phyloP scores from a whole-genome alignment of 768 basidiomycete genomes.

The Hericium coralloides region DNA sequence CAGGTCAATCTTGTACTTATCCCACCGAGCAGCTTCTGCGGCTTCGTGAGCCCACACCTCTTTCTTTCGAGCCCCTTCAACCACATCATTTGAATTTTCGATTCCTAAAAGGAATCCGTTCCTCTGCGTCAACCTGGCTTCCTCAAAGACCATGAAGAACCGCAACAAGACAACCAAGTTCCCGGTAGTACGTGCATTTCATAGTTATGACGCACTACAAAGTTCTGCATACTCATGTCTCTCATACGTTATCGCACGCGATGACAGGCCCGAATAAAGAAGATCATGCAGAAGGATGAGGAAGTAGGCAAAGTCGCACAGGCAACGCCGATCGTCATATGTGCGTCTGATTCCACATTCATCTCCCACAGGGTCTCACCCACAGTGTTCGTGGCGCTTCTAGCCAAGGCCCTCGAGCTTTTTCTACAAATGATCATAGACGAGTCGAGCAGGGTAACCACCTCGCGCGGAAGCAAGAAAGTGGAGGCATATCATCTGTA shows the following conservation, averaged over 20 bases:
- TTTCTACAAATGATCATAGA: conserved; percentile 83
- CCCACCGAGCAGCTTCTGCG: too few relatives aligned
- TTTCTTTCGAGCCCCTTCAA: too few relatives aligned
- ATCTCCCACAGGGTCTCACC: neutral
- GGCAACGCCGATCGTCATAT: conserved; percentile 93
- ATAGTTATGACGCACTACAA: neutral
- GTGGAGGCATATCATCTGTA: conserved; percentile 92
- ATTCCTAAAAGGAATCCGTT: too few relatives aligned
- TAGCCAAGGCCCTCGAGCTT: conserved; percentile 91
- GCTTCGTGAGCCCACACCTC: too few relatives aligned
- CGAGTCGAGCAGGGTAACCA: conserved; percentile 72
- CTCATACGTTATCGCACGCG: neutral
- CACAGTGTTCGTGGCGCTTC: neutral
- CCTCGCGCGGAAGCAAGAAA: conserved; percentile 73
- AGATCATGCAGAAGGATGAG: conserved; percentile 99
- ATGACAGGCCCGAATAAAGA: conserved; percentile 88
- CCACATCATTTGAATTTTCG: too few relatives aligned
- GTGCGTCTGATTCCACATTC: conserved; percentile 38
- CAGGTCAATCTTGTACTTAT: too few relatives aligned
- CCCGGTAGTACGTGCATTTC: conserved; percentile 58
- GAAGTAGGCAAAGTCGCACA: conserved; percentile 98
- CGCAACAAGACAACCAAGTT: conserved; percentile 90
- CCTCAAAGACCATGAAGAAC: conserved; percentile 54
- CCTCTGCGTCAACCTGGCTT: too few relatives aligned
- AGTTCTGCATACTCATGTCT: neutral